Conservation (phyloP, 257 asterid species). For the Dorcoceras hygrometricum region DNA sequence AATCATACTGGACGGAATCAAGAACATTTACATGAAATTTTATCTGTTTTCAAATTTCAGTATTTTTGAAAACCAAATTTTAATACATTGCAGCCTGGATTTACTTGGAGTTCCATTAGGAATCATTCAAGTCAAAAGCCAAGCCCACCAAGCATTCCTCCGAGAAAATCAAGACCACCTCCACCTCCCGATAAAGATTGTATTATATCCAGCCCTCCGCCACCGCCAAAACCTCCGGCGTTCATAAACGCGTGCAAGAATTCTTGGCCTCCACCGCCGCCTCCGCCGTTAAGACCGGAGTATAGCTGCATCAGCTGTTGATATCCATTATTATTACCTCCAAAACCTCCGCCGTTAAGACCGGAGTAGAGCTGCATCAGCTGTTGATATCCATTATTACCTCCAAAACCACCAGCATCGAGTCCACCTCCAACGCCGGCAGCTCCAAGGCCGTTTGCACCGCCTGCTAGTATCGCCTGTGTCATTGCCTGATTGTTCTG, state of each 20-base stretch:
- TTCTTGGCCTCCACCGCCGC: constrained; percentile 1
- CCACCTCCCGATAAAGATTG: constrained; percentile 41
- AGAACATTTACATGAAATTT: background rate
- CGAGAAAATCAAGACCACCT: constrained; percentile 28
- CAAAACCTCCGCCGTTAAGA: too few relatives aligned
- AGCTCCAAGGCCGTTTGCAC: constrained; percentile 25
- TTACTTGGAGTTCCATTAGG: background rate
- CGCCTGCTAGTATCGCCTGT: constrained; percentile 30
- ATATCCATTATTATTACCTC: constrained; percentile 17
- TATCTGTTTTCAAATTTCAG: background rate
- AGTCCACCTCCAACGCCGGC: constrained; percentile 2
- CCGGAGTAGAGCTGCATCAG: too few relatives aligned
- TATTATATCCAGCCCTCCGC: constrained; percentile 28
- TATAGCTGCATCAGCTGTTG: constrained; percentile 23
- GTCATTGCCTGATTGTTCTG: constrained; percentile 24
- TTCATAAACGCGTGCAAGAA: constrained; percentile 14
- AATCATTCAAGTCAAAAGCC: constrained; percentile 15
- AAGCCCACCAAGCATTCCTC: constrained; percentile 31
- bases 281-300: constrained; percentile 19
- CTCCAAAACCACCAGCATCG: constrained; percentile 21
- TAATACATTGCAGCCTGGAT: background rate
- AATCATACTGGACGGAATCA: too few relatives aligned
- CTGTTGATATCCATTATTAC: too few relatives aligned
- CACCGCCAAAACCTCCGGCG: constrained; percentile 27
- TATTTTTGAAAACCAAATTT: background rate